Evolutionary conservation across 2,329 filamentous ascomycete genomes (phyloP).

Genomic region (Emydomyces testavorans): DNA sequence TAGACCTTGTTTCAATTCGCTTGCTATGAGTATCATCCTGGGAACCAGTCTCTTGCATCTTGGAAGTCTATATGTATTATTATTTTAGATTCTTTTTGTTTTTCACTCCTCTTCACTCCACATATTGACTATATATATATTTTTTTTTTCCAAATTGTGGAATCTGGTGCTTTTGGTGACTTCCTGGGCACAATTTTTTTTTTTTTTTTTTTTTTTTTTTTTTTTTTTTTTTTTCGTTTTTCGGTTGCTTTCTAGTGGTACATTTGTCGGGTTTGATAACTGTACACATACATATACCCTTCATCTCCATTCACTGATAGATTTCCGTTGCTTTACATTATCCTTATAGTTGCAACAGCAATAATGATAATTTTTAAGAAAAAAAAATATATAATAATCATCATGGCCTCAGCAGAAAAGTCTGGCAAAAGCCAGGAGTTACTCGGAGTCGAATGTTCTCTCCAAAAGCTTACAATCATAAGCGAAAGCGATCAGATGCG

Average conservation of each 20-base stretch:
- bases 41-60: not conserved
- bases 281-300: not conserved
- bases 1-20: conserved; percentile 1
- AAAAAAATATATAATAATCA: too few species aligned
- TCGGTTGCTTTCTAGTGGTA: not conserved
- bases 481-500: too few species aligned
- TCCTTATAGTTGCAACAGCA: too few species aligned
- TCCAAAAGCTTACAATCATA: too few species aligned
- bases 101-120: not conserved
- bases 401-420: too few species aligned
- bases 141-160: too few species aligned
- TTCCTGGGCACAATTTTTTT: not conserved
- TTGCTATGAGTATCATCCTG: not conserved
- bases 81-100: not conserved
- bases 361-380: too few species aligned
- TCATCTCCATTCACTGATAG: not conserved
- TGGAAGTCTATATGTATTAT: conserved; percentile 1
- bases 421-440: too few species aligned
- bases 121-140: not conserved
- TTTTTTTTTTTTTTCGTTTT: not conserved
- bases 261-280: too few species aligned
- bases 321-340: not conserved
- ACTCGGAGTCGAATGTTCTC: too few species aligned
- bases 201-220: not conserved
- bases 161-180: not conserved